Conservation (phyloP, 2,329 filamentous ascomycete genomes). For the Venturia effusa region DNA sequence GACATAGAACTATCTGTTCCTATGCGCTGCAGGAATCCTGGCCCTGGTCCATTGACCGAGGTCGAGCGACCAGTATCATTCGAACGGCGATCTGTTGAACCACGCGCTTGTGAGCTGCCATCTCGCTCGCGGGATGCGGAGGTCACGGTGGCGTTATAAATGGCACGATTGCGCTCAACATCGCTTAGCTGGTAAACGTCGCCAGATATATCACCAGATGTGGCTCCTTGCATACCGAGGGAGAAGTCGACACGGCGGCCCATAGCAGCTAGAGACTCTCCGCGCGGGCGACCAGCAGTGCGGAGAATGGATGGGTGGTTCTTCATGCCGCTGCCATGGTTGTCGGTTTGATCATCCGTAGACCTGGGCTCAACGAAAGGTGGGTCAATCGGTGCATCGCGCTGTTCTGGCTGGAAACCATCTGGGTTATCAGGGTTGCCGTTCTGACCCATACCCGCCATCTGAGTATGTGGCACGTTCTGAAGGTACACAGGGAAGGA, state of each 20-base stretch:
- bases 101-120: conserved; percentile 13
- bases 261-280: conserved; percentile 47
- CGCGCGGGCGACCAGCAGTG: conserved; percentile 34
- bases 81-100: conserved; percentile 14
- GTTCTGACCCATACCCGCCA: conserved; percentile 30
- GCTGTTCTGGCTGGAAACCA: not conserved
- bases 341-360: not conserved
- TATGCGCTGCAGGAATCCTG: conserved; percentile 22
- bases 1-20: conserved; percentile 23
- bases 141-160: conserved; percentile 21
- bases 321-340: not conserved
- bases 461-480: conserved; percentile 36
- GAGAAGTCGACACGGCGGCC: conserved; percentile 59
- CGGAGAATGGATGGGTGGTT: conserved; percentile 9
- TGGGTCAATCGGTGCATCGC: conserved; percentile 4
- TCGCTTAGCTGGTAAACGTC: conserved; percentile 50
- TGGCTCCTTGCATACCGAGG: conserved; percentile 52
- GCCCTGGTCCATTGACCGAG: conserved; percentile 18
- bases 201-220: conserved; percentile 47
- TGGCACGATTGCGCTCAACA: conserved; percentile 28
- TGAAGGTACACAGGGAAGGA: conserved; percentile 57
- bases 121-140: conserved; percentile 25
- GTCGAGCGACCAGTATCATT: conserved; percentile 25
- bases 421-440: conserved; percentile 31
- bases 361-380: conserved; percentile 6